Conservation (phyloP, 352 stramenopile species). For the Phytopythium montanum region DNA sequence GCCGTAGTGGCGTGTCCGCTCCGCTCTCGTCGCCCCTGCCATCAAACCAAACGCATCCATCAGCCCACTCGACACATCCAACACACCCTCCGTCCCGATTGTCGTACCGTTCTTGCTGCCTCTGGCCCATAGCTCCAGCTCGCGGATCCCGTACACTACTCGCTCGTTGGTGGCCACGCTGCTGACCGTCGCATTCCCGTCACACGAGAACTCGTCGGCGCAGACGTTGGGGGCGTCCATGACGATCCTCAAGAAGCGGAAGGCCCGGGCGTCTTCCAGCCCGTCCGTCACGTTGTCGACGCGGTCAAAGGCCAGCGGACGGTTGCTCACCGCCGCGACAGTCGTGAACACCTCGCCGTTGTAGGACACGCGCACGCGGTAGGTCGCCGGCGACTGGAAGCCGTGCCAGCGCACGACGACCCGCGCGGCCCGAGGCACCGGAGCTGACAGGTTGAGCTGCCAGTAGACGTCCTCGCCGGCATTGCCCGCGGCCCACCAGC, state of each 20-base stretch:
- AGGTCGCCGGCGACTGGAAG: constrained; percentile 54
- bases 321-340: constrained; percentile 39
- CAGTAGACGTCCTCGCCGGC: constrained; percentile 47
- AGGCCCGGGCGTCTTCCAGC: constrained; percentile 37
- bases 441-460: constrained; percentile 67
- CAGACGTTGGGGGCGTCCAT: constrained; percentile 53
- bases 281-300: constrained; percentile 56
- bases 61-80: too few species aligned
- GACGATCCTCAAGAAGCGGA: constrained; percentile 51
- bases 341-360: constrained; percentile 59
- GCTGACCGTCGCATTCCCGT: constrained; percentile 18
- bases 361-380: constrained; percentile 60
- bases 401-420: constrained; percentile 78
- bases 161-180: constrained; percentile 40
- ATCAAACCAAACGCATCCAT: too few species aligned
- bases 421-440: constrained; percentile 38
- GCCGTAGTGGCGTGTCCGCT: not conserved
- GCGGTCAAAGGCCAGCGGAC: constrained; percentile 51
- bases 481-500: constrained; percentile 74
- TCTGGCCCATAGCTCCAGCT: constrained; percentile 72
- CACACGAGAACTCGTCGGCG: constrained; percentile 33
- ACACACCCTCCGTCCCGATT: not conserved
- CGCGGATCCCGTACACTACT: constrained; percentile 73
- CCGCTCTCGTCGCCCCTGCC: too few species aligned
- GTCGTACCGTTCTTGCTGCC: constrained; percentile 40